Base-by-base conservation (phyloP, 805 yeast species). In the Huiozyma naganishii region DNA sequence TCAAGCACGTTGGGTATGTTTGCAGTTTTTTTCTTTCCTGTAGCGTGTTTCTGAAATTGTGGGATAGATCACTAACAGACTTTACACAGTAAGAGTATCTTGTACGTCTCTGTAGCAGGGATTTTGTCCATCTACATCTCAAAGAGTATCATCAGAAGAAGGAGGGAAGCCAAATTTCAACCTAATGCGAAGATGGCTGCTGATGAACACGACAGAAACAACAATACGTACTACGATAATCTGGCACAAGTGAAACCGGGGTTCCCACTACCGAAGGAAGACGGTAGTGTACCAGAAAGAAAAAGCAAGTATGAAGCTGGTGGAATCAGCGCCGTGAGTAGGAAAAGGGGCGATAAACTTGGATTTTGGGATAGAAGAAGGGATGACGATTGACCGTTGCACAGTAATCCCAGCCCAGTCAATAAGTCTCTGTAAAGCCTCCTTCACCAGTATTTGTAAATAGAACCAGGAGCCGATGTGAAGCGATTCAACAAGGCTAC, bases 221-320 rank as follows among this genome's bases (percentile, higher is more conserved):
- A 27, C 9, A 27, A 36, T 36, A 10, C 12, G 8, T 65, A 66
- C 39, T 62, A 58, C 46, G 51, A 49, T 29, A 64, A 68, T 47
- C 53, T 62, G 27, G 67, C 74, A 1, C 61, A 60, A 39, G 59
- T 66, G 9, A 70, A 71, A 49, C 83, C 83, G 1, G 84, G 84
- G 1, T 71, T 76, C 42, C 81, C 81, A 8, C n/a, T 61, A 27
- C 61, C 58, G 9, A 46, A 49, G 8, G 36, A 40, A 7, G 33
- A 37, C 23, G 32, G 29, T 4, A 42, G 36, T 17, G 63, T 59
- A 58, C 29, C 8, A 2, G 42, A 64, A 11, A 65, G 88, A 48
- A 77, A 77, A 48, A 75, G 81, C 42, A 77, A 73, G 52, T 83
- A 72, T 54, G 84, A 80, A 51, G 90, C 88, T 5, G 70, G 81